Conservation (phyloP, 1,284 basidiomycete genomes). For the Anthracocystis walkeri region DNA sequence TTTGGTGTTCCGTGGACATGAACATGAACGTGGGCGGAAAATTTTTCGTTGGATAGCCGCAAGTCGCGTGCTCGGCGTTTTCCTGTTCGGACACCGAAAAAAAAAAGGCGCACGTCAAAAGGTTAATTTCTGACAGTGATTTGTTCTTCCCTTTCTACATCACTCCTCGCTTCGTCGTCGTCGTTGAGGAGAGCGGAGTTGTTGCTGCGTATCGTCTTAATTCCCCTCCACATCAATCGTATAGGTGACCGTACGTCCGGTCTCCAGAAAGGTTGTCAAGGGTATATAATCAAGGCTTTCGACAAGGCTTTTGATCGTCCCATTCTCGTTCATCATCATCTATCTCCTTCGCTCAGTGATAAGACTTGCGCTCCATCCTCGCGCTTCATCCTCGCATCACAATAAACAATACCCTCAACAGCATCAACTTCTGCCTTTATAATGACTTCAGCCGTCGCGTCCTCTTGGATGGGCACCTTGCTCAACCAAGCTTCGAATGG, state of each 20-base stretch:
- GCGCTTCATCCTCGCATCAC: neutral
- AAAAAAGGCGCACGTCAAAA: no score
- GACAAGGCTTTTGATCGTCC: neutral
- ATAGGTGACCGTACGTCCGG: neutral
- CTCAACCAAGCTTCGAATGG: constrained; percentile 34
- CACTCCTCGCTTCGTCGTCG: no score
- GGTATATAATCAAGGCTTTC: neutral
- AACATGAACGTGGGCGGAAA: no score
- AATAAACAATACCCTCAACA: neutral
- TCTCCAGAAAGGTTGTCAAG: neutral
- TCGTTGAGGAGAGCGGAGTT: no score
- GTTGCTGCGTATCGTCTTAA: no score
- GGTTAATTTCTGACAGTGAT: no score
- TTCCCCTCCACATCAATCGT: neutral
- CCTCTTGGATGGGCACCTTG: constrained; percentile 37
- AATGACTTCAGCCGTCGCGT: constrained; percentile 28
- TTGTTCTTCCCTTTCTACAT: no score
- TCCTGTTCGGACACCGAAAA: no score
- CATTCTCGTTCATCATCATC: neutral
- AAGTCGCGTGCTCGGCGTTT: no score
- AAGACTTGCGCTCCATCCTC: neutral
- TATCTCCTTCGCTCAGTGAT: neutral
- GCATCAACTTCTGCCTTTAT: neutral
- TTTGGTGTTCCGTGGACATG: no score
- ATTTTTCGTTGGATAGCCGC: no score